Evolutionary conservation across 345 rosid species (phyloP).

Genomic region (Salix arbutifolia): DNA sequence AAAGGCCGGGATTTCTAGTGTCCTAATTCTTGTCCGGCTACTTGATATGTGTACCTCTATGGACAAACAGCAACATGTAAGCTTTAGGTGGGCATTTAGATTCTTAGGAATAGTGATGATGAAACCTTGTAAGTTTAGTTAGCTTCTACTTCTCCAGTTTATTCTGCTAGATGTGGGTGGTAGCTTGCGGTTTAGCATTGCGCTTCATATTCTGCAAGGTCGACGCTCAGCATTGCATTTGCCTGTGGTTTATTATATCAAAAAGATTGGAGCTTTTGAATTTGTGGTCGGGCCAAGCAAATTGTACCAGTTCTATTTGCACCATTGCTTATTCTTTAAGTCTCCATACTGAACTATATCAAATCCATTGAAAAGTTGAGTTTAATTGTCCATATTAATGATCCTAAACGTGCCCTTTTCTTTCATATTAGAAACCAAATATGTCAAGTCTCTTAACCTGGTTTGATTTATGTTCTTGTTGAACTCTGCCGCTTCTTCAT

Average conservation of each 20-base stretch:
- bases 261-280: neutral
- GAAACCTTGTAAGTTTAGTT: neutral
- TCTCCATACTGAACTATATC: neutral
- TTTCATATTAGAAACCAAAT: neutral
- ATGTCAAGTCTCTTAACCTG: neutral
- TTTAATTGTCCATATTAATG: neutral
- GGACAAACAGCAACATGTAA: slow-evolving; percentile 54
- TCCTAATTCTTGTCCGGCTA: slow-evolving; percentile 80
- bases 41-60: slow-evolving; percentile 59
- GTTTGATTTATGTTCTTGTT: neutral
- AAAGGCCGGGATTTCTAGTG: slow-evolving; percentile 13
- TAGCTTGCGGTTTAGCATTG: neutral
- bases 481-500: neutral
- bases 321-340: neutral
- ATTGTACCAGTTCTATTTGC: neutral
- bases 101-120: neutral
- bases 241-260: neutral
- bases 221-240: neutral
- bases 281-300: neutral
- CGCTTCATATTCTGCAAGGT: neutral
- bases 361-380: neutral
- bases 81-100: slow-evolving; percentile 61
- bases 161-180: neutral
- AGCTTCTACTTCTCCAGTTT: neutral
- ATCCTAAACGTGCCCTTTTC: neutral